Evolutionary conservation across 768 basidiomycete species (phyloP).

Genomic region (Naganishia antarctica): DNA sequence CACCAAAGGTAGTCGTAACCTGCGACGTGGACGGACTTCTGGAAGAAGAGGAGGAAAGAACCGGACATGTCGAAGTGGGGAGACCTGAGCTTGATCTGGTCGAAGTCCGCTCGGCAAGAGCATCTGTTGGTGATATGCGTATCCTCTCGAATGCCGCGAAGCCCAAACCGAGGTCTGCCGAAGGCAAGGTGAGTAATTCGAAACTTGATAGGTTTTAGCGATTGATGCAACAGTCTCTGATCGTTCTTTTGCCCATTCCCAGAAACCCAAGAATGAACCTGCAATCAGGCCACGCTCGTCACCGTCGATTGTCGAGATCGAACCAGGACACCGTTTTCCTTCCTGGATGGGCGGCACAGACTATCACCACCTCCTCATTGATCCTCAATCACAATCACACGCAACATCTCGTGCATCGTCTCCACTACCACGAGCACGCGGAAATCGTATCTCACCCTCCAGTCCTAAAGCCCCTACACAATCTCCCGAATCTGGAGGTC

Average conservation of each 20-base stretch:
- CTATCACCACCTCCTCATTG: constrained; percentile 16
- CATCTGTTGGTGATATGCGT: constrained; percentile 10
- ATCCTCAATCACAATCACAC: neutral
- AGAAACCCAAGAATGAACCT: too few relatives aligned
- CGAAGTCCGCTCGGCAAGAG: neutral
- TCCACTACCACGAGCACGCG: constrained; percentile 5
- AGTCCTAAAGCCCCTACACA: neutral
- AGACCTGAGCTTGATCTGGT: neutral
- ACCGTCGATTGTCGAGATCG: constrained; percentile 23
- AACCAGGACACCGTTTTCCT: constrained; percentile 36
- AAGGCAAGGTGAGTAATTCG: constrained; percentile 12
- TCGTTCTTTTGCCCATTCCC: too few relatives aligned
- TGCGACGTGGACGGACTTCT: constrained; percentile 1
- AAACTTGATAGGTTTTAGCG: too few relatives aligned
- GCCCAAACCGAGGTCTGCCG: neutral
- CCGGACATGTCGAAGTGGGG: constrained; percentile 3
- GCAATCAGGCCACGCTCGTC: constrained; percentile 1
- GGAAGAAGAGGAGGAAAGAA: constrained; percentile 1
- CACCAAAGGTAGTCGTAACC: constrained; percentile 13
- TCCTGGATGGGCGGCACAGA: constrained; percentile 36
- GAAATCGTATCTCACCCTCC: neutral
- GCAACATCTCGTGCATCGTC: neutral
- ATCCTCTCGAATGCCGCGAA: neutral
- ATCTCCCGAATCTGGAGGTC: constrained; percentile 12
- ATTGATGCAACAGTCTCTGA: too few relatives aligned